These are phyloP conservation scores for Porodaedalea pini DNA, from an alignment of 1,284 basidiomycete genomes.

Conservation along the genomic window DNA sequence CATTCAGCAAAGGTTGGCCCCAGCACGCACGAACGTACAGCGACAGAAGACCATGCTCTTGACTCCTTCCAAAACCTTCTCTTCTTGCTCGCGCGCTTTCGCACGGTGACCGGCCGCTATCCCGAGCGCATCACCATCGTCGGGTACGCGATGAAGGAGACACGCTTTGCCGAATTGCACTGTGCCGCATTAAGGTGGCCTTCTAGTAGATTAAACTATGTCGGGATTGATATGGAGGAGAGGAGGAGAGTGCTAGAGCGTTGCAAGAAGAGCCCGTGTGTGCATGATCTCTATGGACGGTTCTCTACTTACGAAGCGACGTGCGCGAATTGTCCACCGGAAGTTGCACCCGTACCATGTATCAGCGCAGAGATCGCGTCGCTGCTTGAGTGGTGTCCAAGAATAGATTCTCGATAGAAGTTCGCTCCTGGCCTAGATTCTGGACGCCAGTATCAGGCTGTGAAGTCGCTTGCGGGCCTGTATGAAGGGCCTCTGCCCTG, in stretches of 20 bases:
- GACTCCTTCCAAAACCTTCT: slow-evolving; percentile 93
- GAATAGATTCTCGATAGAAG: neutral
- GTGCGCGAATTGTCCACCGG: slow-evolving; percentile 69
- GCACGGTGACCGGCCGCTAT: slow-evolving; percentile 82
- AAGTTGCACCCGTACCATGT: slow-evolving; percentile 85
- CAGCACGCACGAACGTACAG: slow-evolving; percentile 42
- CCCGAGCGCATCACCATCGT: slow-evolving; percentile 84
- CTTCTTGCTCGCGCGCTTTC: slow-evolving; percentile 89
- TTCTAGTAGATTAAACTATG: slow-evolving; percentile 64
- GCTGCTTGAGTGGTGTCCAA: slow-evolving; percentile 88
- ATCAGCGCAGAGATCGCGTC: slow-evolving; percentile 67
- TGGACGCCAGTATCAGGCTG: neutral
- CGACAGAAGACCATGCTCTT: slow-evolving; percentile 86
- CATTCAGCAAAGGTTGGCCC: too few species aligned
- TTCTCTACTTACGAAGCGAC: slow-evolving; percentile 70
- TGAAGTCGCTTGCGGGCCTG: neutral
- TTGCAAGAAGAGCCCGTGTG: slow-evolving; percentile 79
- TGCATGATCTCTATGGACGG: slow-evolving; percentile 81
- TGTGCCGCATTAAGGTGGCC: slow-evolving; percentile 82
- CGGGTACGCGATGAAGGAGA: slow-evolving; percentile 89
- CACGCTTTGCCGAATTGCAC: slow-evolving; percentile 83
- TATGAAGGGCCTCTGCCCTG: slow-evolving; percentile 13
- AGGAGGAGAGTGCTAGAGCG: slow-evolving; percentile 45
- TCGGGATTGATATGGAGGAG: slow-evolving; percentile 79
- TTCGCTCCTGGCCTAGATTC: neutral